phyloP scores from a whole-genome alignment of 2,329 filamentous ascomycete species.

The Torrubiella hemipterigena region DNA sequence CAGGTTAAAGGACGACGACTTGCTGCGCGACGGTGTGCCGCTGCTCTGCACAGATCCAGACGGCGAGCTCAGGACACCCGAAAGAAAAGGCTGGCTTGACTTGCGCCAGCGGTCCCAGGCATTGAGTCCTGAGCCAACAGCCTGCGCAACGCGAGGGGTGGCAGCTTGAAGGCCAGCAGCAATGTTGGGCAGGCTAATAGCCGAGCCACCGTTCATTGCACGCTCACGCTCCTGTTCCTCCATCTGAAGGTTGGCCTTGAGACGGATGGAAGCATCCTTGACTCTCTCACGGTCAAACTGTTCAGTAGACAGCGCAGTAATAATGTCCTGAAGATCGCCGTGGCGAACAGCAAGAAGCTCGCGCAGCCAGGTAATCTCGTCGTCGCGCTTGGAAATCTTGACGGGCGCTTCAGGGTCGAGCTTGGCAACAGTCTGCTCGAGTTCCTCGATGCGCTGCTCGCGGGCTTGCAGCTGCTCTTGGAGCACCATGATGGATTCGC shows the following conservation, averaged over 20 bases:
- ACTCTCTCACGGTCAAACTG: constrained; percentile 67
- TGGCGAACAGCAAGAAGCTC: constrained; percentile 85
- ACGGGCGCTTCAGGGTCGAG: constrained; percentile 65
- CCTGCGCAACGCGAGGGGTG: constrained; percentile 73
- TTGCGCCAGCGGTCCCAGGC: constrained; percentile 95
- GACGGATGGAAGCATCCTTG: constrained; percentile 81
- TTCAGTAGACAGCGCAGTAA: constrained; percentile 63
- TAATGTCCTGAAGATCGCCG: constrained; percentile 86
- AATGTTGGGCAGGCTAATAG: constrained; percentile 60
- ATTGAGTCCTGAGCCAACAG: constrained; percentile 66
- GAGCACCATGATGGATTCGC: constrained; percentile 90
- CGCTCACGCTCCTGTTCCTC: constrained; percentile 92
- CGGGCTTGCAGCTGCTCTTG: constrained; percentile 95
- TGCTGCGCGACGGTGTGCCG: constrained; percentile 50
- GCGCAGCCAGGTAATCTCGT: constrained; percentile 89
- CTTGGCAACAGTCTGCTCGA: constrained; percentile 59
- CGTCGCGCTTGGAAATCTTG: constrained; percentile 84
- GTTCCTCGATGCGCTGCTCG: constrained; percentile 76
- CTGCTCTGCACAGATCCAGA: constrained; percentile 23
- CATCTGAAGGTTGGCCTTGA: constrained; percentile 94
- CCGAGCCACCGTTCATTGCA: constrained; percentile 57
- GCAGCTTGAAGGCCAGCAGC: constrained; percentile 67
- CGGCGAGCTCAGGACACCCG: constrained; percentile 33
- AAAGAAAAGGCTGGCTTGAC: constrained; percentile 42
- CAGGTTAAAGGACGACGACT: constrained; percentile 43